Conservation (phyloP, 331 rosid species). For the Acacia concinna region DNA sequence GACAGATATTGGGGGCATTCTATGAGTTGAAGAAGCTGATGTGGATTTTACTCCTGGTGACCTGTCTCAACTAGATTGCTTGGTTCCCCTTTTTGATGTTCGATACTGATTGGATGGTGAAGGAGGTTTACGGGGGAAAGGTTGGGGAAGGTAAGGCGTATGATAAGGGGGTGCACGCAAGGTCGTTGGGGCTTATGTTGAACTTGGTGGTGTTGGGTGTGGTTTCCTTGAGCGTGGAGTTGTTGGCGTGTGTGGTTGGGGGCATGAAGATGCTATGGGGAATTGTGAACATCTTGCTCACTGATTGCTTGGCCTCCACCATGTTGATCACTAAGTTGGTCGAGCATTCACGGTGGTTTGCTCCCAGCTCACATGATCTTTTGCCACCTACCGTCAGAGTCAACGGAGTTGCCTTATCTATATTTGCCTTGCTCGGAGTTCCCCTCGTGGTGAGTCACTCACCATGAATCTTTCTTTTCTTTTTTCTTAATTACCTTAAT, state of each 20-base stretch:
- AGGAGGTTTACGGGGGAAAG: slow-evolving; percentile 72
- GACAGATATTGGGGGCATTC: slow-evolving; percentile 38
- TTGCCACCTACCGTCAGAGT: slow-evolving; percentile 26
- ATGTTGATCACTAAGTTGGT: slow-evolving; percentile 61
- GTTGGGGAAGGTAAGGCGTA: slow-evolving; percentile 33
- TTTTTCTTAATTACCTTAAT: no score
- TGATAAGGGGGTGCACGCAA: slow-evolving; percentile 48
- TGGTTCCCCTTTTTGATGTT: slow-evolving; percentile 78
- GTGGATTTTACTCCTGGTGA: slow-evolving; percentile 62
- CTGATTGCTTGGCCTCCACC: slow-evolving; percentile 40
- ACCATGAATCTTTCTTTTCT: no score
- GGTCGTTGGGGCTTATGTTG: slow-evolving; percentile 65
- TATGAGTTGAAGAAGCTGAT: slow-evolving; percentile 51
- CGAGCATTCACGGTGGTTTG: slow-evolving; percentile 28
- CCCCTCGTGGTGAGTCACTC: no score
- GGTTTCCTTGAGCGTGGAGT: slow-evolving; percentile 47
- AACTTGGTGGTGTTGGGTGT: slow-evolving; percentile 53
- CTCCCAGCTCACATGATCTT: background rate
- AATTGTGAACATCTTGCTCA: slow-evolving; percentile 54
- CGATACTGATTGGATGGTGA: slow-evolving; percentile 92
- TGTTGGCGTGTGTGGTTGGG: slow-evolving; percentile 42
- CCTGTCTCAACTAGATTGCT: slow-evolving; percentile 68
- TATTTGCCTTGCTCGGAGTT: no score
- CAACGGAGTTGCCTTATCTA: no score
- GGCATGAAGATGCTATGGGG: slow-evolving; percentile 71